A percentile compares a stretch with the other conserved stretches of the same genome.
Evolutionary conservation across 2,329 filamentous ascomycete genomes (phyloP).

Genomic region (Sclerotinia sclerotiorum): DNA sequence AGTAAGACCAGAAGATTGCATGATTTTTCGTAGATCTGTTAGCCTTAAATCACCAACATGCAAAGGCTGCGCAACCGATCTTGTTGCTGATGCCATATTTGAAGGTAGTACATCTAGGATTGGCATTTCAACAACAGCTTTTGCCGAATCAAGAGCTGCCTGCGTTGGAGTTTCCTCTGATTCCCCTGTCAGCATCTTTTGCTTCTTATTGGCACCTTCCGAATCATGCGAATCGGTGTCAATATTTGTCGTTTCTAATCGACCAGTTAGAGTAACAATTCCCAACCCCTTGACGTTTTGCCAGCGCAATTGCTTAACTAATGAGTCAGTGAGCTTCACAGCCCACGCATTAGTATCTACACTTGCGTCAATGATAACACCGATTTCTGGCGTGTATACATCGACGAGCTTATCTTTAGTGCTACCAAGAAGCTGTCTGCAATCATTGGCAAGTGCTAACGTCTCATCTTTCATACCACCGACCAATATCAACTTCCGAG

Average conservation of each 20-base stretch:
- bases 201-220: slow-evolving; percentile 47
- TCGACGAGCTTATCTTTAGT: slow-evolving; percentile 54
- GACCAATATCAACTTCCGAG: slow-evolving; percentile 91
- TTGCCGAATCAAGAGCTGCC: slow-evolving; percentile 29
- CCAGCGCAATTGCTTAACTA: slow-evolving; percentile 89
- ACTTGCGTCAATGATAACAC: slow-evolving; percentile 77
- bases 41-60: slow-evolving; percentile 92
- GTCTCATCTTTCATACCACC: slow-evolving; percentile 81
- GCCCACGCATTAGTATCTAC: slow-evolving; percentile 98
- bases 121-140: slow-evolving; percentile 29
- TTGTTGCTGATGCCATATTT: slow-evolving; percentile 67
- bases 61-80: slow-evolving; percentile 79
- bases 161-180: slow-evolving; percentile 38
- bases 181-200: slow-evolving; percentile 47
- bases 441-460: slow-evolving; percentile 73
- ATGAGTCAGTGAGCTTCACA: slow-evolving; percentile 79
- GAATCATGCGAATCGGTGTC: slow-evolving; percentile 41
- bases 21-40: slow-evolving; percentile 80
- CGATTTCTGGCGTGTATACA: slow-evolving; percentile 80
- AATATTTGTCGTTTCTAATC: slow-evolving; percentile 54
- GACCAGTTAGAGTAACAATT: slow-evolving; percentile 88
- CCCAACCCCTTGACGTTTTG: slow-evolving; percentile 87
- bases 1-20: slow-evolving; percentile 78
- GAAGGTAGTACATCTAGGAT: slow-evolving; percentile 52
- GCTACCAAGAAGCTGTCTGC: slow-evolving; percentile 62